Evolutionary conservation across 257 asterid genomes (phyloP), one percentile per base, ranked within the genome.

Genomic region (Solanum stenotomum): DNA sequence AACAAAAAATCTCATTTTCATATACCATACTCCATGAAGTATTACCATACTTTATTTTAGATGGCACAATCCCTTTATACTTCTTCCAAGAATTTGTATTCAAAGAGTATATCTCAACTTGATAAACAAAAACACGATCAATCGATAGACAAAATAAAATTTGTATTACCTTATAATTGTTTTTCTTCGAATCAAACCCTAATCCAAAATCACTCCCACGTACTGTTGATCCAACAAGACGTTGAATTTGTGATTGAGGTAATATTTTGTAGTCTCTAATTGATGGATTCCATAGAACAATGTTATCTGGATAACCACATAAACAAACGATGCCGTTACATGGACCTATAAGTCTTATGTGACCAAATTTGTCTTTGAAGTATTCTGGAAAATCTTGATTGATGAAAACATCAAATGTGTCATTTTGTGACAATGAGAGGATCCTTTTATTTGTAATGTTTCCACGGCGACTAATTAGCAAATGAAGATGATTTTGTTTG

Each of bases 221-320:
- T 13, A 93, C 85, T 63, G 89, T 90, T 3, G 91, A 85, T 34
- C 90, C 87, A 2, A 14, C 83, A 2, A 91, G 91, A 7, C 93
- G 94, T 1, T 84, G 82, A 16, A 92, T 67, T 15, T 3, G 74
- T 3, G 96, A 93, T 6, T 27, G 77, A 0, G 93, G 93, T 15
- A 93, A 56, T 11, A 81, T 59, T 91, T 89, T 91, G 90, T 92
- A 90, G 14, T 91, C 91, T 10, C 92, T 87, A 56, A 87, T 88
- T 11, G 91, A 74, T 35, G 95, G 98, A 37, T 94, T 94, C 93
- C 94, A 92, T 10, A 94, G 35, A 35, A 89, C 95, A 56, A 94
- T 93, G 13, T 90, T 87, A 78, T 94, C 96, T 0, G 93, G 92
- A 56, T 77, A 93, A 5, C 95, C 98, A 52, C 91, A 93, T 16